Percentiles rank a stretch among this genome's conserved stretches.
Evolutionary conservation across 2,329 filamentous ascomycete genomes (phyloP).

Genomic region (Ramularia endophylla): DNA sequence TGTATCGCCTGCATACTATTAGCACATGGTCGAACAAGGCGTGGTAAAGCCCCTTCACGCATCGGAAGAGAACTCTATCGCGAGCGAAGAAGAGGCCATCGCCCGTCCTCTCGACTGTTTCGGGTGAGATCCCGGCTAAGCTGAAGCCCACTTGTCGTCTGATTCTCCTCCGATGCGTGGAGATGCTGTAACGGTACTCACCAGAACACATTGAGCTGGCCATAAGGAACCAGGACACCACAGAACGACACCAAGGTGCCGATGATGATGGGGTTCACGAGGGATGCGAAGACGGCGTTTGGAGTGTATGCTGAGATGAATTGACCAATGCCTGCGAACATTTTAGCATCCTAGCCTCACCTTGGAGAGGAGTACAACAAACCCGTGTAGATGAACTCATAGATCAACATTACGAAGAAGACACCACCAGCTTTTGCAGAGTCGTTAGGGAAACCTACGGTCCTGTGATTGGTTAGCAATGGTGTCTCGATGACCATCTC

Average conservation of each 20-base stretch:
- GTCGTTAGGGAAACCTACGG: slow-evolving; percentile 36
- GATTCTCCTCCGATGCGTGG: no score
- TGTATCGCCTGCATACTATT: slow-evolving; percentile 23
- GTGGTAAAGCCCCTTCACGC: no score
- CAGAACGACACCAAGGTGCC: slow-evolving; percentile 27
- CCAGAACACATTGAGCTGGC: slow-evolving; percentile 29
- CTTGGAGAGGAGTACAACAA: neutral
- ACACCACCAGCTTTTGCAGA: slow-evolving; percentile 43
- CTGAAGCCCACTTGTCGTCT: no score
- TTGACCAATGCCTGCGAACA: slow-evolving; percentile 44
- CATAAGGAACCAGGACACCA: slow-evolving; percentile 29
- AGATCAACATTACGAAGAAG: slow-evolving; percentile 44
- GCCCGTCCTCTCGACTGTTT: no score
- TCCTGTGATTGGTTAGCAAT: slow-evolving; percentile 2
- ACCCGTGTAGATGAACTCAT: slow-evolving; percentile 49
- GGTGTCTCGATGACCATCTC: no score
- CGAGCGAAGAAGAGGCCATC: no score
- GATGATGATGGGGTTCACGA: slow-evolving; percentile 36
- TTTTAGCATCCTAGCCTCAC: neutral
- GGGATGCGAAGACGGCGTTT: slow-evolving; percentile 40
- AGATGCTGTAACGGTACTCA: no score
- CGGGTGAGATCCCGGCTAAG: slow-evolving; percentile 23
- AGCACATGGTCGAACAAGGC: no score
- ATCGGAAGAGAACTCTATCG: no score
- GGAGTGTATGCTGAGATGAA: slow-evolving; percentile 44